Evolutionary conservation across 805 yeast genomes (phyloP).

Genomic region (Spathaspora passalidarum): DNA sequence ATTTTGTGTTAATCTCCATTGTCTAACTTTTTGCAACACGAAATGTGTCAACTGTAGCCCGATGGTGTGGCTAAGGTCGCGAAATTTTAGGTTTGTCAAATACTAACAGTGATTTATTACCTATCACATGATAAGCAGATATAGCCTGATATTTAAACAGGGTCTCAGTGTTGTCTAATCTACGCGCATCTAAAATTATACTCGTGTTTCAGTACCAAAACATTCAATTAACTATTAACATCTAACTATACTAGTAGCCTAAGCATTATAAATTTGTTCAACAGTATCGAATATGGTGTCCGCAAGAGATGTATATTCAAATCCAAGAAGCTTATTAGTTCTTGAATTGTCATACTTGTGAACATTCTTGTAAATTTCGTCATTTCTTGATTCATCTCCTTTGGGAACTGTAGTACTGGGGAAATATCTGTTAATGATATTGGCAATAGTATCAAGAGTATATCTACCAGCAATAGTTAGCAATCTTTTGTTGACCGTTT

Average conservation of each 20-base stretch:
- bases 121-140: too few species aligned
- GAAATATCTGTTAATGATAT: slow-evolving; percentile 25
- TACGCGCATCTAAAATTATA: too few species aligned
- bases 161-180: too few species aligned
- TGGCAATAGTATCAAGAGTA: slow-evolving; percentile 29
- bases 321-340: slow-evolving; percentile 34
- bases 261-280: slow-evolving; percentile 20
- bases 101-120: too few species aligned
- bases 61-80: too few species aligned
- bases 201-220: not conserved
- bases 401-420: slow-evolving; percentile 27
- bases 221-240: too few species aligned
- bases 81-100: too few species aligned
- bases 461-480: slow-evolving; percentile 32
- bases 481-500: slow-evolving; percentile 24
- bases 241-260: not conserved
- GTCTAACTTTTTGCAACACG: too few species aligned
- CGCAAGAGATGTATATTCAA: slow-evolving; percentile 36
- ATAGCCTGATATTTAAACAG: too few species aligned
- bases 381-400: slow-evolving; percentile 32
- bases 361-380: slow-evolving; percentile 22
- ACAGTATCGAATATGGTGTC: slow-evolving; percentile 40
- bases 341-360: slow-evolving; percentile 29
- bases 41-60: too few species aligned
- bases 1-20: too few species aligned